A percentile compares a stretch with the other conserved stretches of the same genome.
These are phyloP conservation scores for Aegilops sharonensis DNA, from an alignment of 176 grass and related monocot species.

Conservation along the genomic window DNA sequence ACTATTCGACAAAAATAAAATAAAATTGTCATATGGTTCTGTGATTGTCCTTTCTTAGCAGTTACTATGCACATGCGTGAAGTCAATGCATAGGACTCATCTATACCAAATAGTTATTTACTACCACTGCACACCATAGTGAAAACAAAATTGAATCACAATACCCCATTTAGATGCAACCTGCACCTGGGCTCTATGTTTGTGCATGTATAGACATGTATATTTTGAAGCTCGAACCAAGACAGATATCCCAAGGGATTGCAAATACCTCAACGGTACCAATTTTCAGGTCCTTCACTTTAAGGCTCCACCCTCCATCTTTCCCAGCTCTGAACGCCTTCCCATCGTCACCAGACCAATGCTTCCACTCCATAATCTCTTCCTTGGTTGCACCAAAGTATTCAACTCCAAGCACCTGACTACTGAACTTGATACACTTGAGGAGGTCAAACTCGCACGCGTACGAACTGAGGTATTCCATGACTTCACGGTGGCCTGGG, in stretches of 20 bases:
- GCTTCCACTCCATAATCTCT: conserved; percentile 65
- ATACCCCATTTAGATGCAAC: background rate
- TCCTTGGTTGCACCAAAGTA: conserved; percentile 59
- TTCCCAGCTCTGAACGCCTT: conserved; percentile 47
- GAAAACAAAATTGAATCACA: background rate
- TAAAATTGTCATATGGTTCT: background rate
- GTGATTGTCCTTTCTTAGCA: conserved; percentile 1
- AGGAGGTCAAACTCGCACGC: conserved; percentile 54
- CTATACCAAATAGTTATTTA: background rate
- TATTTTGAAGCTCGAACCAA: background rate
- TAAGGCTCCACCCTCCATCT: conserved; percentile 55
- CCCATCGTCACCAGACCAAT: conserved; percentile 69
- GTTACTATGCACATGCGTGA: background rate
- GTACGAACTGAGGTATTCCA: conserved; percentile 73
- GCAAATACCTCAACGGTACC: conserved; percentile 46
- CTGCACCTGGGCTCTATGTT: background rate
- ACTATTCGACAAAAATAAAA: background rate
- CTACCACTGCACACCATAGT: background rate
- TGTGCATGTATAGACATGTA: background rate
- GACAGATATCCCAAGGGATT: background rate
- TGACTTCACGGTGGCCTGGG: conserved; percentile 60
- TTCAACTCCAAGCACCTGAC: conserved; percentile 63
- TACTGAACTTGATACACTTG: conserved; percentile 66
- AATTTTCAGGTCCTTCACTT: conserved; percentile 52
- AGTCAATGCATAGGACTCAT: background rate